Evolutionary conservation across 371 early-diverging fungal genomes (phyloP).

Genomic region (Parasitella parasitica): DNA sequence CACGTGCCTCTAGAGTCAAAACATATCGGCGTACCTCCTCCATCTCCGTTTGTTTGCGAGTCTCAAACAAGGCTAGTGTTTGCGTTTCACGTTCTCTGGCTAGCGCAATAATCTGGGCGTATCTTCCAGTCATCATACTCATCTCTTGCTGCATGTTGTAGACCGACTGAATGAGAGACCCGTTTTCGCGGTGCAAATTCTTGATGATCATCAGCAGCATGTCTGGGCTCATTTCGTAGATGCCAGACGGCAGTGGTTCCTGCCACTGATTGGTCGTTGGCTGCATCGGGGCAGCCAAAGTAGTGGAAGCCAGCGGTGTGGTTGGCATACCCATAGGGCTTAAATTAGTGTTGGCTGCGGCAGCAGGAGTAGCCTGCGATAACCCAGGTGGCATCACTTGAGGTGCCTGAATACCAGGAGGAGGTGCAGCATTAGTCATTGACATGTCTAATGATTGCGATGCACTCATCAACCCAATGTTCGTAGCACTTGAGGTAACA

Average conservation of each 20-base stretch:
- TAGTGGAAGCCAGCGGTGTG: background rate
- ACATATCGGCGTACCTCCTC: conserved; percentile 50
- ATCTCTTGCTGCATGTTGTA: conserved; percentile 58
- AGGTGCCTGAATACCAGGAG: background rate
- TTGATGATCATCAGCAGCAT: conserved; percentile 40
- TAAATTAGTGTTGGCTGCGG: background rate
- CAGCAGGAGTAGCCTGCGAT: background rate
- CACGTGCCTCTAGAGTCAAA: conserved; percentile 15
- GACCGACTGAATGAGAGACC: conserved; percentile 42
- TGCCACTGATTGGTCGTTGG: conserved; percentile 4
- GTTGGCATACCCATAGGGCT: background rate
- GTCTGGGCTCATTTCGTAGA: conserved; percentile 12
- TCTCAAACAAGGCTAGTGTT: conserved; percentile 45
- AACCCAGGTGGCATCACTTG: conserved; percentile 4
- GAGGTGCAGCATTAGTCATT: background rate
- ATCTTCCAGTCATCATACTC: conserved; percentile 43
- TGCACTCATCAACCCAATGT: background rate
- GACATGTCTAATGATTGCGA: background rate
- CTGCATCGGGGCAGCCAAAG: background rate
- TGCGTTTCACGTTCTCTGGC: conserved; percentile 56
- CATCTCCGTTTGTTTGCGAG: conserved; percentile 53
- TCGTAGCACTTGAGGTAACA: background rate
- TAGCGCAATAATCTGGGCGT: conserved; percentile 45
- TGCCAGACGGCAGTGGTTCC: conserved; percentile 24
- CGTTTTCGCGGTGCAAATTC: conserved; percentile 51